Conservation (phyloP, 495 filamentous ascomycete genomes). For the Cairneyella variabilis region DNA sequence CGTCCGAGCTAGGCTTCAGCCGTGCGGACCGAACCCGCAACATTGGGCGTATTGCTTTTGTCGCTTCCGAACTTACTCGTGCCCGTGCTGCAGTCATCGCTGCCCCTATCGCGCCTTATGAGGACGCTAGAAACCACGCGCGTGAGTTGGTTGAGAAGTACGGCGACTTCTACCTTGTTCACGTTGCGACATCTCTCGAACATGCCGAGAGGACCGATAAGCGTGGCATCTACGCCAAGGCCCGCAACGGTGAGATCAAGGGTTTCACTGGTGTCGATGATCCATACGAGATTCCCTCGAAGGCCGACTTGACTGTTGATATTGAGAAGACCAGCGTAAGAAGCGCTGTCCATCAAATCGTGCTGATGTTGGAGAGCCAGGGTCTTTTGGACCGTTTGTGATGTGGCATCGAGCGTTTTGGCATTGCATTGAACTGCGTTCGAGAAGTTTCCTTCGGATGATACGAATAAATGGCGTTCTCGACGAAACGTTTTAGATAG, state of each 20-base stretch:
- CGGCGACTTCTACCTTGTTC: conserved; percentile 89
- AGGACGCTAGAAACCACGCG: conserved; percentile 67
- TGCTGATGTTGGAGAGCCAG: conserved; percentile 83
- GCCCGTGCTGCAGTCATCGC: conserved; percentile 94
- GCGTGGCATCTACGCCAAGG: conserved; percentile 82
- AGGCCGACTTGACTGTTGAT: conserved; percentile 83
- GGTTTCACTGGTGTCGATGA: conserved; percentile 98
- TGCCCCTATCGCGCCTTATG: conserved; percentile 95
- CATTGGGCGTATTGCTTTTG: conserved; percentile 94
- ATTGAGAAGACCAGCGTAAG: conserved; percentile 80
- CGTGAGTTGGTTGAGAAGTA: conserved; percentile 80
- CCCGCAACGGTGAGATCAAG: conserved; percentile 88
- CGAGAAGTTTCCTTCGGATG: no score
- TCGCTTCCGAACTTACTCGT: conserved; percentile 88
- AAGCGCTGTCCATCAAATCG: conserved; percentile 94
- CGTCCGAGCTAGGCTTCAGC: conserved; percentile 92
- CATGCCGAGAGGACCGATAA: conserved; percentile 94
- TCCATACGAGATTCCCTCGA: conserved; percentile 83
- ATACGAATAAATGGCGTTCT: no score
- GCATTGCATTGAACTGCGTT: no score
- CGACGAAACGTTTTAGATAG: no score
- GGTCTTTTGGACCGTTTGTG: conserved; percentile 67
- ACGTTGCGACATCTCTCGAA: conserved; percentile 90
- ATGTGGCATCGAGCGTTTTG: not conserved
- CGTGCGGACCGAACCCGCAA: conserved; percentile 91